Base-by-base conservation (phyloP, 495 filamentous ascomycete species). In the Alectoria sarmentosa region DNA sequence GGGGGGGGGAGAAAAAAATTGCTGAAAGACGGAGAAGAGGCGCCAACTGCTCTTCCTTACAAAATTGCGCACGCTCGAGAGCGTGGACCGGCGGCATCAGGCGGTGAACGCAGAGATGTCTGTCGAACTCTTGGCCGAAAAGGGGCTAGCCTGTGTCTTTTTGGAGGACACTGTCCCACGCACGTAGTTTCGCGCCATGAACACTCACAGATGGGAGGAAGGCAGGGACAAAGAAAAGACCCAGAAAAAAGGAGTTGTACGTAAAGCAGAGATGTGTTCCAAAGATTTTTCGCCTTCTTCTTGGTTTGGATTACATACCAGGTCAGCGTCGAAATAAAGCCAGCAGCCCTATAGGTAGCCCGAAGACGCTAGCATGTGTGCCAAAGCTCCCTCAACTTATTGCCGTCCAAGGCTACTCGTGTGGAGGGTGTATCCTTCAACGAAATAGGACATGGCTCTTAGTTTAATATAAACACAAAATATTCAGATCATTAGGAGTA, bases 331-430 rank as follows among this genome's bases (percentile, higher is more conserved):
- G 44, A 49, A 49, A 1, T n/a, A 10, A 11, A 46, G 42, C 42
- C 42, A 9, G 23, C 46, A 26, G 46, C n/a, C 10, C 23, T 30
- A 52, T 52, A 52, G 10, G 48, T 26, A 52, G 48, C 30, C 2
- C 48, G n/a, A 52, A 52, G 46, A 48, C 46, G 46, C 46, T 48
- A 48, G 46, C 46, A 26, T 48, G 46, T 48, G 46, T 46, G 44
- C 46, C 23, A 17, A 28, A 30, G 10, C 2, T 4, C 26, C 26
- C 48, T 10, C 5, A 30, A 17, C 46, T 14, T 30, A n/a, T 52
- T 52, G 23, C 48, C 48, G 26, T 23, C 23, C 13, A 52, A 52
- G 48, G 26, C 48, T 52, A 52, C 48, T 30, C 17, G n/a, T n/a
- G n/a, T n/a, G n/a, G n/a, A n/a, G n/a, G n/a, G n/a, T n/a, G n/a